These are phyloP conservation scores for Penicillium sp. DNA, from an alignment of 2,329 filamentous ascomycete species.

Conservation along the genomic window DNA sequence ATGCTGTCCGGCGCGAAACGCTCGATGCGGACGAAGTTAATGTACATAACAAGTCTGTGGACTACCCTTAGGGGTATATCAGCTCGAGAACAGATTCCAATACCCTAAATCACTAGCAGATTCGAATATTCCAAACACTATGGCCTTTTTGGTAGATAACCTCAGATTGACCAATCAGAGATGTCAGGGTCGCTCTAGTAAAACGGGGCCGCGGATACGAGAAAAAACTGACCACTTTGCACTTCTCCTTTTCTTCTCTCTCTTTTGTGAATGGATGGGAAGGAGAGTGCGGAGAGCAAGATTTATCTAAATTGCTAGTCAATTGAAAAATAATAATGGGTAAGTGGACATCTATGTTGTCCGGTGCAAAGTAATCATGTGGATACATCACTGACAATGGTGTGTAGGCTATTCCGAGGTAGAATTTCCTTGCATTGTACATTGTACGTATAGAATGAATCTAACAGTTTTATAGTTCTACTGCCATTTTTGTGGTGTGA, in stretches of 20 bases:
- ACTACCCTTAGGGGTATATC: neutral
- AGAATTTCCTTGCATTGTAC: neutral
- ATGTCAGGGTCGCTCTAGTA: neutral
- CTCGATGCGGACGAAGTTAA: constrained; percentile 1
- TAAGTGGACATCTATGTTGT: neutral
- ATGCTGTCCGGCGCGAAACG: constrained; percentile 17
- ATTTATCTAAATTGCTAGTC: no score
- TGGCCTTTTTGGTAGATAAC: neutral
- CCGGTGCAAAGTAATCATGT: neutral
- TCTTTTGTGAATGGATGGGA: neutral
- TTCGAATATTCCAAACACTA: neutral
- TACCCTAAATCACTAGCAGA: neutral
- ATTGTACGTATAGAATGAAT: no score
- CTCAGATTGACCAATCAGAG: neutral
- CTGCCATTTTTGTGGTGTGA: constrained; percentile 23
- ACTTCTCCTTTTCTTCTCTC: neutral
- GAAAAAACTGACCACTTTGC: neutral
- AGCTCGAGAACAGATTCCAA: neutral
- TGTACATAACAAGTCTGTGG: neutral
- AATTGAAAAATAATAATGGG: neutral
- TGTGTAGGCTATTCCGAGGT: constrained; percentile 4
- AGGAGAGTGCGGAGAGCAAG: neutral
- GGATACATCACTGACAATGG: neutral
- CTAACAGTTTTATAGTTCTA: constrained; percentile 10
- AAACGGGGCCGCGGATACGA: neutral